phyloP scores from a whole-genome alignment of 2,329 filamentous ascomycete species.

The Raffaelea deltoideospora region DNA sequence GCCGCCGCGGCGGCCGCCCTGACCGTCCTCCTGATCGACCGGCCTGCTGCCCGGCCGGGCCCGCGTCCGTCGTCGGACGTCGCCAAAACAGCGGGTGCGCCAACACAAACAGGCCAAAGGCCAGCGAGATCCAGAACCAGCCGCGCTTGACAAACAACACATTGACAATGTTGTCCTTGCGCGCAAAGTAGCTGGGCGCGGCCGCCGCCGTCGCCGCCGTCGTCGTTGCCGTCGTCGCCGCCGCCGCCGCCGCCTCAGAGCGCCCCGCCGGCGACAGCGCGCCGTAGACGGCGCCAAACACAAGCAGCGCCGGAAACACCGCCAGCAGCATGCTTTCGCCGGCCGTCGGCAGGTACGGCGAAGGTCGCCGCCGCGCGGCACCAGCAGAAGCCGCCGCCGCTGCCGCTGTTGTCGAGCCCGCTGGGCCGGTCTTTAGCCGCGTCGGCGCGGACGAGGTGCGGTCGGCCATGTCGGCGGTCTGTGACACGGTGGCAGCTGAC shows the following conservation, averaged over 20 bases:
- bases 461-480: too few relatives aligned
- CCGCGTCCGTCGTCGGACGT: constrained; percentile 6
- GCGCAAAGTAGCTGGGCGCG: constrained; percentile 78
- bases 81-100: constrained; percentile 43
- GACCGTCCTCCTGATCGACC: neutral
- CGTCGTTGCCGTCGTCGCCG: neutral
- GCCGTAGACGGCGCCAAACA: constrained; percentile 71
- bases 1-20: constrained; percentile 2
- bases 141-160: constrained; percentile 85
- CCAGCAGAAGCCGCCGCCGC: neutral
- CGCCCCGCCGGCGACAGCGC: constrained; percentile 59
- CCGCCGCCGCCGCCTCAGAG: constrained; percentile 22
- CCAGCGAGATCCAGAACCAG: constrained; percentile 77
- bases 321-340: constrained; percentile 50
- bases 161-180: constrained; percentile 88
- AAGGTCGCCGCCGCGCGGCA: constrained; percentile 6
- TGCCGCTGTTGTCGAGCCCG: neutral
- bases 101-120: constrained; percentile 55
- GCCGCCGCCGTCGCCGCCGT: constrained; percentile 22
- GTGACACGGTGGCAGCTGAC: too few relatives aligned
- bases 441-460: too few relatives aligned
- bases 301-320: constrained; percentile 62
- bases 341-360: constrained; percentile 53
- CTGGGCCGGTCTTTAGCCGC: too few relatives aligned
- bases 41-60: too few relatives aligned